A percentile compares a stretch with the other conserved stretches of the same genome.
Evolutionary conservation across 768 basidiomycete genomes (phyloP).

Genomic region (Suillus alpinus): DNA sequence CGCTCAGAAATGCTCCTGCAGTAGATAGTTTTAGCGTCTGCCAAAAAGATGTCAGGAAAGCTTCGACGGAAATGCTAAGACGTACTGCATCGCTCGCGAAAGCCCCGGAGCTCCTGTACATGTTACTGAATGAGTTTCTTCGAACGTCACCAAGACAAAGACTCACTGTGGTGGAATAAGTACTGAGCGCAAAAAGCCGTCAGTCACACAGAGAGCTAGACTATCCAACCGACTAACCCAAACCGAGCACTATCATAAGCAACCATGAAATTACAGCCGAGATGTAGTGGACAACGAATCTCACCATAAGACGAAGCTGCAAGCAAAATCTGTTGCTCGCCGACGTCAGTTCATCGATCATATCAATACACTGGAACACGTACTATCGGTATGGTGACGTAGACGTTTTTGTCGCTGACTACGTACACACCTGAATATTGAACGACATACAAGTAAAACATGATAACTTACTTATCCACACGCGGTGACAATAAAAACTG

Average conservation of each 20-base stretch:
- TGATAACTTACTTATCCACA: conserved; percentile 7
- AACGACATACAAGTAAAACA: not conserved
- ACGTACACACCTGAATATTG: not conserved
- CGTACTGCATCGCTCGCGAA: not conserved
- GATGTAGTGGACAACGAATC: not conserved
- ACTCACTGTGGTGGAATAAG: not conserved
- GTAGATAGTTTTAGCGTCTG: not conserved
- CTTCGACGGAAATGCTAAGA: not conserved
- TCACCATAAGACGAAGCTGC: not conserved
- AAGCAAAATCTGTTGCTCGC: not conserved
- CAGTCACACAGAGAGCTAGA: not conserved
- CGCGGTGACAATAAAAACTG: conserved; percentile 9
- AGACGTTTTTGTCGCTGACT: conserved; percentile 4
- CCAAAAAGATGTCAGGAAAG: not conserved
- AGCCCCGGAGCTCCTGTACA: not conserved
- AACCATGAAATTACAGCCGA: not conserved
- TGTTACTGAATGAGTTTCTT: not conserved
- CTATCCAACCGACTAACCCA: not conserved
- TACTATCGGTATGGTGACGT: conserved; percentile 1
- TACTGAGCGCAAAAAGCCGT: not conserved
- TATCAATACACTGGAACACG: not conserved
- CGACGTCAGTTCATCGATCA: not conserved
- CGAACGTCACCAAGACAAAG: not conserved
- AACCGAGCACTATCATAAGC: not conserved
- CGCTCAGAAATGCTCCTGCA: not conserved